phyloP scores from a whole-genome alignment of 306 rosid species.

The Dicorynia guianensis region DNA sequence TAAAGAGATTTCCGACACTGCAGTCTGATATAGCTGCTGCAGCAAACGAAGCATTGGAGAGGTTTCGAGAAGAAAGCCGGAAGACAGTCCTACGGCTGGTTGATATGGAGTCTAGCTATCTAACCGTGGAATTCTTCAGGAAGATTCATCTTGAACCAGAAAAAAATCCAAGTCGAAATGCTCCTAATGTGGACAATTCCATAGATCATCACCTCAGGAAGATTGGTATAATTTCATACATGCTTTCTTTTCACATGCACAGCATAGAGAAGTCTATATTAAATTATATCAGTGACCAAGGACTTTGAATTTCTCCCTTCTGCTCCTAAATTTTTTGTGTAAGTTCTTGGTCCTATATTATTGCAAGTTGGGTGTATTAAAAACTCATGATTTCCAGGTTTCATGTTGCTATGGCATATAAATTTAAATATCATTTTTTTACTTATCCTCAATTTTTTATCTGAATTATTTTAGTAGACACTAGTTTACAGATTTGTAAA shows the following conservation, averaged over 20 bases:
- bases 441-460: constrained; percentile 26
- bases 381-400: neutral
- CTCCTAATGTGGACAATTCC: constrained; percentile 59
- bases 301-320: constrained; percentile 1
- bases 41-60: constrained; percentile 85
- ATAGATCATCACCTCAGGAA: constrained; percentile 83
- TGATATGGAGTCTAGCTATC: constrained; percentile 97
- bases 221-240: constrained; percentile 68
- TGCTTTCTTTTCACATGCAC: constrained; percentile 24
- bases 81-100: constrained; percentile 88
- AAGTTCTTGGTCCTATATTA: constrained; percentile 6
- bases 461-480: neutral
- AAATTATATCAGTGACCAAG: constrained; percentile 18
- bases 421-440: constrained; percentile 16
- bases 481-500: constrained; percentile 33
- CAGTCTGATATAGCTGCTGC: constrained; percentile 83
- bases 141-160: constrained; percentile 86
- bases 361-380: neutral
- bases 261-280: constrained; percentile 8
- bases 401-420: constrained; percentile 1
- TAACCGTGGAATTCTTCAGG: constrained; percentile 91
- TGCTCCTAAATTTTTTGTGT: neutral
- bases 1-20: constrained; percentile 95
- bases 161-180: constrained; percentile 59
- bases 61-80: constrained; percentile 90